phyloP scores from a whole-genome alignment of 768 basidiomycete genomes.

The Suillus alpinus region DNA sequence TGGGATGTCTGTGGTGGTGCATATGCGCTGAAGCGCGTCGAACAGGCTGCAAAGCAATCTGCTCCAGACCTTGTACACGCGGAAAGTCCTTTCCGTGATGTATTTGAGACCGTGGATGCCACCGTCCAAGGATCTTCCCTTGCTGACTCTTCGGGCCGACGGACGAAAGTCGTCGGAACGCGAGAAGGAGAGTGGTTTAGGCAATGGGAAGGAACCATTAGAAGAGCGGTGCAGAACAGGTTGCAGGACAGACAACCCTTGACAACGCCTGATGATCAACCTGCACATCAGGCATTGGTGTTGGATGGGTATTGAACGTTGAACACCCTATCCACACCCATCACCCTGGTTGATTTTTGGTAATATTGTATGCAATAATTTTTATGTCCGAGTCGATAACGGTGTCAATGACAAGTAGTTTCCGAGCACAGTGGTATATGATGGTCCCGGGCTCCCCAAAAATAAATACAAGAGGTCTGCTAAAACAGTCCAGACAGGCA shows the following conservation, averaged over 20 bases:
- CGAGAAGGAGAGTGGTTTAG: conserved; percentile 80
- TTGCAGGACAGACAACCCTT: conserved; percentile 36
- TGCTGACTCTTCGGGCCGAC: conserved; percentile 25
- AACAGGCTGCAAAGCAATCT: conserved; percentile 15
- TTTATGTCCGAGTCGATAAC: neutral
- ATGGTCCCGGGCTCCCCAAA: neutral
- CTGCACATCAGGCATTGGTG: conserved; percentile 7
- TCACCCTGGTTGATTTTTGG: neutral
- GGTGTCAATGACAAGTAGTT: neutral
- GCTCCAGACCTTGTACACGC: conserved; percentile 3
- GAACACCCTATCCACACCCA: neutral
- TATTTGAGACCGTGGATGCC: neutral
- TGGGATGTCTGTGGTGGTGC: conserved; percentile 79
- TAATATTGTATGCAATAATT: neutral
- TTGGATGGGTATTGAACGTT: conserved; percentile 28
- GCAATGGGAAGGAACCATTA: conserved; percentile 70
- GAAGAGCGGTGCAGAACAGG: conserved; percentile 49
- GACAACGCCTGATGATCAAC: conserved; percentile 26
- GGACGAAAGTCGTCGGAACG: conserved; percentile 48
- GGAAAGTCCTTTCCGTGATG: conserved; percentile 8
- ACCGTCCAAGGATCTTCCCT: conserved; percentile 20
- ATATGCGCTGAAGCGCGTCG: conserved; percentile 60
- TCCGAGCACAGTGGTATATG: neutral
- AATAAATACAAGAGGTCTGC: neutral
- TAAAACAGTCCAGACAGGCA: neutral